A percentile compares a stretch with the other conserved stretches of the same genome.
phyloP scores from a whole-genome alignment of 768 basidiomycete genomes.

The Lepiota brunneoincarnata region DNA sequence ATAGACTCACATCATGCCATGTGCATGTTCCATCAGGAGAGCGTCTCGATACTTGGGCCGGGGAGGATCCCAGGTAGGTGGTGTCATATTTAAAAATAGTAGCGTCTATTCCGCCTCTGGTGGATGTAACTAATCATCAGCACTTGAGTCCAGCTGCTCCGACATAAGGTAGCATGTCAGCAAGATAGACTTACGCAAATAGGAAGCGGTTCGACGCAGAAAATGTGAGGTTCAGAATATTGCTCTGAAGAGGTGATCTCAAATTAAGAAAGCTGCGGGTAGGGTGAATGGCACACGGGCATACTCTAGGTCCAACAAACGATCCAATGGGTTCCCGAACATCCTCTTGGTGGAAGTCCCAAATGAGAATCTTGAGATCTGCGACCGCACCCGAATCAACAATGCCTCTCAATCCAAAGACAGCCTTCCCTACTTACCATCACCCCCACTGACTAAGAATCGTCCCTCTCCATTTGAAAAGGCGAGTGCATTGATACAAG shows the following conservation, averaged over 20 bases:
- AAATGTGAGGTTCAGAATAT: constrained; percentile 70
- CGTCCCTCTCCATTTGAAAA: constrained; percentile 61
- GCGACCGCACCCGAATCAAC: constrained; percentile 5
- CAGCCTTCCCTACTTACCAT: constrained; percentile 40
- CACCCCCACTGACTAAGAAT: constrained; percentile 68
- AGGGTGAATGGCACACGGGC: not conserved
- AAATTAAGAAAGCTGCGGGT: not conserved
- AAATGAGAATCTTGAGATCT: constrained; percentile 58
- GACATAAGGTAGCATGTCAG: constrained; percentile 9
- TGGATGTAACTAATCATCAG: not conserved
- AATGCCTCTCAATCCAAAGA: not conserved
- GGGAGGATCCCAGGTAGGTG: constrained; percentile 29
- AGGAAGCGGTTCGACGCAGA: constrained; percentile 63
- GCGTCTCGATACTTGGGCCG: constrained; percentile 13
- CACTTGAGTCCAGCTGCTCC: constrained; percentile 5
- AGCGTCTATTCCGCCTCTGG: constrained; percentile 55
- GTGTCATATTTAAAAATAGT: constrained; percentile 54
- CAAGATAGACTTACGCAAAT: constrained; percentile 50
- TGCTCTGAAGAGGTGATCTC: constrained; percentile 41
- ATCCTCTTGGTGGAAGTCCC: constrained; percentile 68
- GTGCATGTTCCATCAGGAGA: constrained; percentile 14
- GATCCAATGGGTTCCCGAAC: constrained; percentile 38
- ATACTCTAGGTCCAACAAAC: constrained; percentile 47
- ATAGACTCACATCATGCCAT: constrained; percentile 18
- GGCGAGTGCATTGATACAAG: constrained; percentile 62